Evolutionary conservation across 257 asterid species (phyloP).

Genomic region (Solanum paucissectum): DNA sequence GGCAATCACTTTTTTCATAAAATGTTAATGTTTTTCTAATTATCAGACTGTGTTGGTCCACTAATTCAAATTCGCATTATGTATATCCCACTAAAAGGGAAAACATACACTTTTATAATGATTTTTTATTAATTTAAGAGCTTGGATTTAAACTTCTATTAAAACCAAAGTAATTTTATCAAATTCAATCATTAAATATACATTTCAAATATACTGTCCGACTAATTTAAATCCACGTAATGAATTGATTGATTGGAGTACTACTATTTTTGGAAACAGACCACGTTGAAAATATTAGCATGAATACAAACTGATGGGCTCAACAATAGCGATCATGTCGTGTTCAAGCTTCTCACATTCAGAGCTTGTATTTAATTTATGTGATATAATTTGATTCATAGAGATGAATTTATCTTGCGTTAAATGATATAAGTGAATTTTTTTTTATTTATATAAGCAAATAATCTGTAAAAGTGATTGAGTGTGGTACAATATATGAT

Average conservation of each 20-base stretch:
- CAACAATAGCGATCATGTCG: neutral
- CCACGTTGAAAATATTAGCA: neutral
- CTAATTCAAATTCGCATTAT: neutral
- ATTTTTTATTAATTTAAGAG: neutral
- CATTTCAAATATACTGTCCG: rapidly evolving
- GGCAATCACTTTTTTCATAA: neutral
- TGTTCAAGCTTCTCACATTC: neutral
- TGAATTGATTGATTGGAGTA: neutral
- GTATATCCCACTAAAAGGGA: neutral
- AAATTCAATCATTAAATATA: neutral
- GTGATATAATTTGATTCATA: neutral
- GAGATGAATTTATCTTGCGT: neutral
- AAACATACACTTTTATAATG: neutral
- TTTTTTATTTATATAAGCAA: too few relatives aligned
- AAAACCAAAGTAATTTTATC: neutral
- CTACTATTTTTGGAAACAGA: neutral
- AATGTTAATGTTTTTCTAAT: neutral
- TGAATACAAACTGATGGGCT: neutral
- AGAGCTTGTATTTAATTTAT: neutral
- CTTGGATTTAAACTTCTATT: neutral
- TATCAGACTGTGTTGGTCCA: neutral
- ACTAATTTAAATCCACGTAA: neutral
- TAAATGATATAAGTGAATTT: too few relatives aligned
- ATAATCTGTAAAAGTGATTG: neutral
- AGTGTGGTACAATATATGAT: neutral